Evolutionary conservation across 2,329 filamentous ascomycete species (phyloP).

Genomic region (Talaromyces sp.): DNA sequence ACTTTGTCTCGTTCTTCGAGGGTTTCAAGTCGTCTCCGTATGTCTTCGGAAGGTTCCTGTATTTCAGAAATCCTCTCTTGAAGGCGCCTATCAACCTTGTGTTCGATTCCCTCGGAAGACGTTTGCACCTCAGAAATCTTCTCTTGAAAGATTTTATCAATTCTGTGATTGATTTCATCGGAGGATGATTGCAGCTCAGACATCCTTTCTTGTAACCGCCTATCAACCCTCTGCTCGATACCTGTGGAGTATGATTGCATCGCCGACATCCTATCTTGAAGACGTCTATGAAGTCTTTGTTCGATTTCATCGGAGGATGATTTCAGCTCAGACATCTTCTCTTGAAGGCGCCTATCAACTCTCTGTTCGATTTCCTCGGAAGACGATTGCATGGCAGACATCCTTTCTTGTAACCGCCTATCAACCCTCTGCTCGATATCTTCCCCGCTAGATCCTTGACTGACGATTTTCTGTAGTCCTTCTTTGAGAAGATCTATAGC

Average conservation of each 20-base stretch:
- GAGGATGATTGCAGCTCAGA: not conserved
- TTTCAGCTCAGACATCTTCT: too few species aligned
- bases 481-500: not conserved
- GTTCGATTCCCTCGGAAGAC: not conserved
- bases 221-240: not conserved
- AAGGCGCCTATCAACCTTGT: not conserved
- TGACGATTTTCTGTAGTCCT: not conserved
- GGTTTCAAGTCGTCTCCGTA: not conserved
- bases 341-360: not conserved
- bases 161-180: not conserved
- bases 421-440: not conserved
- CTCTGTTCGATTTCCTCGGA: not conserved
- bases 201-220: not conserved
- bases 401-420: not conserved
- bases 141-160: not conserved
- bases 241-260: not conserved
- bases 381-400: not conserved
- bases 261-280: not conserved
- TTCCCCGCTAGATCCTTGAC: not conserved
- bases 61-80: not conserved
- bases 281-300: not conserved
- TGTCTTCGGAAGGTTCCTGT: not conserved
- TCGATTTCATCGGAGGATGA: too few species aligned
- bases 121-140: too few species aligned
- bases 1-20: not conserved